Base-by-base conservation (phyloP, 495 filamentous ascomycete genomes). In the Aspergillus ellipticus region DNA sequence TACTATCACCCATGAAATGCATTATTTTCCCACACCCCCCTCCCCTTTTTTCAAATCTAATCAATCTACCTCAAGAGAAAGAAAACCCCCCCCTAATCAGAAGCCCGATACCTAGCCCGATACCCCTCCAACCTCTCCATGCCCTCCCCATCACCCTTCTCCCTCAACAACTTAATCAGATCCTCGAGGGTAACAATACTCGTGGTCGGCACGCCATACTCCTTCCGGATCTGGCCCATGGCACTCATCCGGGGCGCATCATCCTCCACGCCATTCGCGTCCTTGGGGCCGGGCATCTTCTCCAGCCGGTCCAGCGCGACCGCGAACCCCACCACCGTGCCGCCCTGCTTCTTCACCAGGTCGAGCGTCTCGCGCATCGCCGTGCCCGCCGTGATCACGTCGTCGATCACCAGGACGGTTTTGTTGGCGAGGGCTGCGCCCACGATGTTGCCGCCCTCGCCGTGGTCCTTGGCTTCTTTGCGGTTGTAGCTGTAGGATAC, bases 331-430 rank as follows among this genome's bases (percentile, higher is more conserved):
- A 85, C 85, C 15, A 97, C 80, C 17, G 76, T 82, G 0, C 92
- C 94, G 6, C 94, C 94, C 62, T 94, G 84, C 62, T 79, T 79
- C 51, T 82, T 71, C 58, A 96, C 92, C 63, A 95, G 90, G 31
- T 79, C 82, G 49, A 97, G 88, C 10, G 93, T 88, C 73, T 96
- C 91, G 45, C 93, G 82, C 70, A 96, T 89, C 24, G 93, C 94
- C 6, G 91, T 97, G 21, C 94, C 94, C 3, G 90, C 93, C 0
- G 90, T 96, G 61, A 97, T 91, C 13, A 98, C 94, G 74, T 97
- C 94, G 75, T 97, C 94, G 22, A 98, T 84, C 53, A 98, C 87
- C 1, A 97, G 77, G 6, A 97, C 85, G 9, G 80, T 79, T 81
- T 94, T 95, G 43, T 88, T 89, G 69, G 86, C 84, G 66, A 98